These are phyloP conservation scores for Zhuliangozyma blackwelliae DNA, from an alignment of 1,139 yeast genomes.

Conservation along the genomic window DNA sequence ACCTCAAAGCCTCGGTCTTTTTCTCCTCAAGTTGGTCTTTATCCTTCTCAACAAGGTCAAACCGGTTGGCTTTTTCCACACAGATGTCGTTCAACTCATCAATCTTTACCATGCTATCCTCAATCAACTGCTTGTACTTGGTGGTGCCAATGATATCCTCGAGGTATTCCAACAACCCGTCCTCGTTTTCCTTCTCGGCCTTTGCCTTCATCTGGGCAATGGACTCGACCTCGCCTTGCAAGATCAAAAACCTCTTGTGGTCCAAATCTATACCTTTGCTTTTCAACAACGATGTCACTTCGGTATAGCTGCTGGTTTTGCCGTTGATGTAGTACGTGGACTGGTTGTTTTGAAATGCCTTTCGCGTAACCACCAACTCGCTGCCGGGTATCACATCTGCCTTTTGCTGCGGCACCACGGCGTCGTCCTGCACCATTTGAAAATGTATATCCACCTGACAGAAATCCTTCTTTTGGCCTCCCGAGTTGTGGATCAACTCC, in stretches of 20 bases:
- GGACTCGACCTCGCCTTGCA: constrained; percentile 98
- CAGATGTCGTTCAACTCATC: constrained; percentile 76
- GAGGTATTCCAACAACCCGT: constrained; percentile 86
- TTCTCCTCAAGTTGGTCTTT: constrained; percentile 63
- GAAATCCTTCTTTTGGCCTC: constrained; percentile 52
- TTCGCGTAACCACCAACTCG: constrained; percentile 69
- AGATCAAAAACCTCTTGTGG: constrained; percentile 87
- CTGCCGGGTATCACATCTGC: constrained; percentile 47
- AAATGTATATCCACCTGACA: constrained; percentile 96
- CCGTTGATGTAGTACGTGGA: constrained; percentile 78
- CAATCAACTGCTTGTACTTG: constrained; percentile 72
- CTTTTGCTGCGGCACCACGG: constrained; percentile 30
- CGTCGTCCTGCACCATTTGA: constrained; percentile 61
- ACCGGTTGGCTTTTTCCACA: constrained; percentile 74
- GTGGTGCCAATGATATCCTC: constrained; percentile 98
- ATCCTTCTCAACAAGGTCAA: constrained; percentile 76
- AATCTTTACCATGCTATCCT: constrained; percentile 53
- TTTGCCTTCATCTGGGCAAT: constrained; percentile 98
- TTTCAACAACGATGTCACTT: constrained; percentile 70
- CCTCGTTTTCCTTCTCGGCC: constrained; percentile 89
- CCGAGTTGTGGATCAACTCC: constrained; percentile 85
- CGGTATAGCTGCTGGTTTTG: constrained; percentile 65
- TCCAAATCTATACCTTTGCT: constrained; percentile 92
- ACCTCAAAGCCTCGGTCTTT: constrained; percentile 67
- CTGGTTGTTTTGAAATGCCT: constrained; percentile 70